Base-by-base conservation (phyloP, 306 rosid genomes). In the Abrus pulchellus region DNA sequence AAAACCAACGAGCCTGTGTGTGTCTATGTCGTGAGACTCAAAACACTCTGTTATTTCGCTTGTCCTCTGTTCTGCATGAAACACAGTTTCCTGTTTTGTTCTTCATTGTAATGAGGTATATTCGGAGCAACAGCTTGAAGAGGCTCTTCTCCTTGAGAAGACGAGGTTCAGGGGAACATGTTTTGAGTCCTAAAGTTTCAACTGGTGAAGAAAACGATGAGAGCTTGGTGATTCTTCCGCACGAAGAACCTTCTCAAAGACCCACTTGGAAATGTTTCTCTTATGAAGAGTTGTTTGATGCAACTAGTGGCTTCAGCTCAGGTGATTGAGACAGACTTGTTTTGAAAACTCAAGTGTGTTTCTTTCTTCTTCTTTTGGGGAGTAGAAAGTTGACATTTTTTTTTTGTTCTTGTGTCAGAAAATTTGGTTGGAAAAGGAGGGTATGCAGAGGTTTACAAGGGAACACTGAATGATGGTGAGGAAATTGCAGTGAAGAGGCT, bases 211-310 rank as follows among this genome's bases (percentile, higher is more conserved):
- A 86, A 32, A 89, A 64, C 43, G 67, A 45, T 9, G 82, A 75
- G 36, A 68, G 30, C 47, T 52, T 78, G 34, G 56, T 77, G 63
- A 60, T 54, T 74, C 73, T 54, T 78, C 85, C 71, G 29, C 33
- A 29, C 14, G 61, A 73, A 50, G 87, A 88, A 12, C 48, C 68
- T 71, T 81, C 83, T 75, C 84, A 50, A 4, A 90, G 82, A 88
- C 97, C 98, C 90, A 78, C 86, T 50, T 96, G 98, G 99, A 96
- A 91, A 84, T 93, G 97, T 84, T 96, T 93, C 92, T 89, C 98
- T 34, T 93, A 47, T 78, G 88, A 87, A 72, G 90, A 93, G 67
- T 67, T 96, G 36, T 90, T 83, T 5, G 83, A 76, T 11, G 99
- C 99, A 74, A 93, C 99, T 49, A 85, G 89, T 81, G 92, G 92